A percentile compares a stretch with the other conserved stretches of the same genome.
phyloP scores from a whole-genome alignment of 176 grass and related monocot species.

The Typha latifolia region DNA sequence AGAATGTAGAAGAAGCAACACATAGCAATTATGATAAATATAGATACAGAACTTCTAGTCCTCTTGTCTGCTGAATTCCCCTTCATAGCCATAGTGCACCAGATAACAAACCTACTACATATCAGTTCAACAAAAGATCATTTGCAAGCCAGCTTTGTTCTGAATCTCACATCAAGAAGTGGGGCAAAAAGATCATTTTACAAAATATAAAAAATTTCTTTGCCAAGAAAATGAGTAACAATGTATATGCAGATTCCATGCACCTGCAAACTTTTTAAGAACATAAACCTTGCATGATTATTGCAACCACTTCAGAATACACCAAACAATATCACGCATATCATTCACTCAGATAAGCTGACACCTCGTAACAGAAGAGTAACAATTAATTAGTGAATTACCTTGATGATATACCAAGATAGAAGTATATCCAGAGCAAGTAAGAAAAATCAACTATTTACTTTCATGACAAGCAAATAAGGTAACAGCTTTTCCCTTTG shows the following conservation, averaged over 20 bases:
- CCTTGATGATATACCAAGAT: neutral
- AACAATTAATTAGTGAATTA: neutral
- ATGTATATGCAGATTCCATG: neutral
- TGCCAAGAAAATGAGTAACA: neutral
- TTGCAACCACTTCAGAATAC: neutral
- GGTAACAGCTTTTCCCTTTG: neutral
- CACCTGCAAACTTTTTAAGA: neutral
- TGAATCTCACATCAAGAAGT: neutral
- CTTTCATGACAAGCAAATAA: neutral
- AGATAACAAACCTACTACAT: neutral
- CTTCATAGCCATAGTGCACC: slow-evolving; percentile 51
- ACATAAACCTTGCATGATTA: neutral
- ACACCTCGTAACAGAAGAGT: neutral
- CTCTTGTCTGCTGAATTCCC: slow-evolving; percentile 46
- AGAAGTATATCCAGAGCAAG: neutral
- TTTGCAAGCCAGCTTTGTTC: neutral
- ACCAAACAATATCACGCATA: neutral
- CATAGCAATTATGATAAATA: slow-evolving; percentile 74
- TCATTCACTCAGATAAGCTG: neutral
- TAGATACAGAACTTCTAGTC: slow-evolving; percentile 53
- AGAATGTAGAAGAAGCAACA: slow-evolving; percentile 95
- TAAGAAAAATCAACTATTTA: neutral
- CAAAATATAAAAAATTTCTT: neutral
- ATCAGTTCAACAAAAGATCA: neutral
- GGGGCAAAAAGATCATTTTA: neutral